Evolutionary conservation across 2,329 filamentous ascomycete genomes (phyloP).

Genomic region (Byssochlamys sp.): DNA sequence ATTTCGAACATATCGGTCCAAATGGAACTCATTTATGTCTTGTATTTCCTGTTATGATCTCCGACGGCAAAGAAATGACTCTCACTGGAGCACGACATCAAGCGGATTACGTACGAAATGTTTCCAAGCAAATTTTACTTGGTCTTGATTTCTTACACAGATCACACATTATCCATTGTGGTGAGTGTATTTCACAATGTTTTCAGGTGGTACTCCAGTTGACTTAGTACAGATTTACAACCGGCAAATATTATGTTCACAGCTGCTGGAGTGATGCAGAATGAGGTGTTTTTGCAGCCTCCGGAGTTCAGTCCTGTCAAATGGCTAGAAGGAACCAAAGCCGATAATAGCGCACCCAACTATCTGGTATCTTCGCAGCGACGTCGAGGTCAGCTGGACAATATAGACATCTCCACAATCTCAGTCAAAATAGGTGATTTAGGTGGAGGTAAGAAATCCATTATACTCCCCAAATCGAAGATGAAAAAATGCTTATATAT

Average conservation of each 20-base stretch:
- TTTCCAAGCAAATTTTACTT: slow-evolving; percentile 11
- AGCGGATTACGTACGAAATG: slow-evolving; percentile 5
- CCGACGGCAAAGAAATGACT: slow-evolving; percentile 10
- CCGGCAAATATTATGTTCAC: slow-evolving; percentile 15
- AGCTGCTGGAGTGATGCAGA: not conserved
- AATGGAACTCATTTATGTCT: slow-evolving; percentile 17
- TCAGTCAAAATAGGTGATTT: slow-evolving; percentile 14
- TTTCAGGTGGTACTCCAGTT: not conserved
- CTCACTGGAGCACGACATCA: slow-evolving; percentile 6
- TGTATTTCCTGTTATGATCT: slow-evolving; percentile 17
- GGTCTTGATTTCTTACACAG: slow-evolving; percentile 12
- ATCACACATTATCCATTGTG: slow-evolving; percentile 11
- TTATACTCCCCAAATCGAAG: not conserved
- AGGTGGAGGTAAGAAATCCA: slow-evolving; percentile 11
- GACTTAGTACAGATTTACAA: slow-evolving; percentile 11
- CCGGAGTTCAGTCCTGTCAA: slow-evolving; percentile 11
- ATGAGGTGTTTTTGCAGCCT: slow-evolving; percentile 3
- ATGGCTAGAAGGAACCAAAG: slow-evolving; percentile 9
- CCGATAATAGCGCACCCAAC: slow-evolving; percentile 10
- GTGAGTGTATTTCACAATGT: slow-evolving; percentile 2
- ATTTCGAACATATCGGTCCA: slow-evolving; percentile 15
- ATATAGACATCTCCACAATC: slow-evolving; percentile 6
- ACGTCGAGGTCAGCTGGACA: slow-evolving; percentile 8
- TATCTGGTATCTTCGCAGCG: slow-evolving; percentile 14
- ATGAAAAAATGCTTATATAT: not conserved